phyloP scores from a whole-genome alignment of 495 filamentous ascomycete species.

The Tuber brumale region DNA sequence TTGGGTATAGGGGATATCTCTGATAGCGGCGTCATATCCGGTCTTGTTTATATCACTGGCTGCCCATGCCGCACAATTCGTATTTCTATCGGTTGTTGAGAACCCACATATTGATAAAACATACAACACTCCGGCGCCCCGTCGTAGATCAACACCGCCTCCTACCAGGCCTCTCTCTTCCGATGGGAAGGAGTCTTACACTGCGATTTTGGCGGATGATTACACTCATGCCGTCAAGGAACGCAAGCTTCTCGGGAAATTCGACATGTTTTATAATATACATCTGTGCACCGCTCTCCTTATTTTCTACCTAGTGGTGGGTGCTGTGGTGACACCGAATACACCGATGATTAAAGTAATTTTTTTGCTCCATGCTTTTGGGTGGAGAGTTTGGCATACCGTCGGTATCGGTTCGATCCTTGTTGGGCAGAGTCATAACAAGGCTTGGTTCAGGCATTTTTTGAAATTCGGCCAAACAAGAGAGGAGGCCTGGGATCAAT shows the following conservation, averaged over 20 bases:
- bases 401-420: slow-evolving; percentile 81
- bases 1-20: slow-evolving; percentile 65
- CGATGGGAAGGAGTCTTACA: slow-evolving; percentile 13
- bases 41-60: slow-evolving; percentile 93
- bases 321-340: slow-evolving; percentile 70
- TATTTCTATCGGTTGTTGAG: slow-evolving; percentile 81
- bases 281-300: slow-evolving; percentile 74
- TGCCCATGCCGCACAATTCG: slow-evolving; percentile 91
- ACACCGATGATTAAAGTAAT: slow-evolving; percentile 65
- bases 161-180: slow-evolving; percentile 15
- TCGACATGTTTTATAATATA: slow-evolving; percentile 78
- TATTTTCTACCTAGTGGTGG: slow-evolving; percentile 60
- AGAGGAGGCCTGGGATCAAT: slow-evolving; percentile 92
- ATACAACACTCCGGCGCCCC: slow-evolving; percentile 82
- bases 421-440: slow-evolving; percentile 75
- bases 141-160: slow-evolving; percentile 42
- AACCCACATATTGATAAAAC: slow-evolving; percentile 98
- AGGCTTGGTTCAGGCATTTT: slow-evolving; percentile 93
- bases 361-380: slow-evolving; percentile 71
- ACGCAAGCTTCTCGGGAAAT: slow-evolving; percentile 55
- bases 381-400: slow-evolving; percentile 89
- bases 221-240: slow-evolving; percentile 19
- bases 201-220: slow-evolving; percentile 22
- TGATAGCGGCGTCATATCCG: slow-evolving; percentile 95
- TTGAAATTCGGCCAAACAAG: slow-evolving; percentile 88